Base-by-base conservation (phyloP, 2,329 filamentous ascomycete genomes). In the Fusarium sp. region DNA sequence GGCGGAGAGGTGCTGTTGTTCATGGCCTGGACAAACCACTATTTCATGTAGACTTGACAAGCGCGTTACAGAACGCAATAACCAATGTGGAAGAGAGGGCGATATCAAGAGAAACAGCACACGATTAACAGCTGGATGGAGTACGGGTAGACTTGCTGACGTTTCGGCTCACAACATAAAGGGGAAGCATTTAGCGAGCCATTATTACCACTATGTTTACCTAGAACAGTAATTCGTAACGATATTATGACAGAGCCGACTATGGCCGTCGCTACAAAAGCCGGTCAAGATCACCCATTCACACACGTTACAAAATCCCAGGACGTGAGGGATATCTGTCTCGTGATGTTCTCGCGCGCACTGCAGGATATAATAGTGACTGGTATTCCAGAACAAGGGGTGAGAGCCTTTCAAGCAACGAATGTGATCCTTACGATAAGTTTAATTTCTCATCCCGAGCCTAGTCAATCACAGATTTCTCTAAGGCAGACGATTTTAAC, bases 21-120 rank as follows among this genome's bases (percentile, higher is more conserved):
- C 92, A 95, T 73, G 93, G 95, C n/a, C 84, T 97, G 70, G 96
- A 97, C 81, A 85, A 93, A 75, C 95, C 96, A 9, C 88, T 98
- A 74, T 98, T 99, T 88, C 96, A 99, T 79, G 89, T 97, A 59
- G 96, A 98, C 80, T 83, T 98, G 57, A 96, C 94, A 8, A 94
- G 91, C 77, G 96, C 96, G 11, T 82, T 98, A 75, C 93, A 98
- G 81, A 94, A 92, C 76, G 95, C 94, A 6, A 89, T 98, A 76
- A 90, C 91, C 35, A 97, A 97, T 74, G 88, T 93, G 1, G 89
- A 94, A 81, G 86, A 85, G 1, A 83, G 86, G 58, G 78, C 81
- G 12, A 83, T 84, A 52, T 76, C 73, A 29, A 71, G 70, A 49
- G 65, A 58, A 18, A 49, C 55, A 23, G 41, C 60, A 31, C 58